Evolutionary conservation across 805 yeast genomes (phyloP).

Genomic region (Yamadazyma insecticola): DNA sequence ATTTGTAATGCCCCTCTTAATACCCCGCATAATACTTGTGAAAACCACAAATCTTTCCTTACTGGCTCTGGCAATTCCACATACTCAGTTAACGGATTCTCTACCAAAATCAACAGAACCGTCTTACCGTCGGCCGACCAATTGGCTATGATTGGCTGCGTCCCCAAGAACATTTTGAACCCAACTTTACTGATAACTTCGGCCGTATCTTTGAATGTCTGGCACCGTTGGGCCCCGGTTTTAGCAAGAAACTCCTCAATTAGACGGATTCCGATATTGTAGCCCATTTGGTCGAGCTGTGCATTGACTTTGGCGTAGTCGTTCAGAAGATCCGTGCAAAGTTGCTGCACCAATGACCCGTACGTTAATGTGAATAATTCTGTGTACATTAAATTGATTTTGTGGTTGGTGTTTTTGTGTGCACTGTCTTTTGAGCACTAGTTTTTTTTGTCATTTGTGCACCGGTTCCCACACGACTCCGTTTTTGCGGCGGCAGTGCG

Average conservation of each 20-base stretch:
- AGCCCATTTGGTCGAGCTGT: constrained; percentile 90
- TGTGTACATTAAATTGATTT: too few species aligned
- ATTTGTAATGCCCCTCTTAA: constrained; percentile 87
- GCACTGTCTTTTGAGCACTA: too few species aligned
- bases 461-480: too few species aligned
- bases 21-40: constrained; percentile 86
- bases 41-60: constrained; percentile 79
- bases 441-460: too few species aligned
- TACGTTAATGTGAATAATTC: constrained; percentile 93
- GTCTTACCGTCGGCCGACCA: constrained; percentile 76
- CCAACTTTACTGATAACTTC: constrained; percentile 84
- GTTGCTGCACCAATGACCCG: constrained; percentile 88
- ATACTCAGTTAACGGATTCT: constrained; percentile 91
- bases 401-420: too few species aligned
- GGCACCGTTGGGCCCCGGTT: constrained; percentile 81
- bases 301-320: constrained; percentile 76
- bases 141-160: constrained; percentile 67
- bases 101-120: constrained; percentile 68
- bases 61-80: constrained; percentile 80
- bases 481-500: too few species aligned
- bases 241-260: constrained; percentile 91
- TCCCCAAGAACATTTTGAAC: constrained; percentile 82
- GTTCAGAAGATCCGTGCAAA: constrained; percentile 75
- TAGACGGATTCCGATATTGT: constrained; percentile 84
- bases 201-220: constrained; percentile 75